Base-by-base conservation (phyloP, 805 yeast species). In the Candida jianshihensis region DNA sequence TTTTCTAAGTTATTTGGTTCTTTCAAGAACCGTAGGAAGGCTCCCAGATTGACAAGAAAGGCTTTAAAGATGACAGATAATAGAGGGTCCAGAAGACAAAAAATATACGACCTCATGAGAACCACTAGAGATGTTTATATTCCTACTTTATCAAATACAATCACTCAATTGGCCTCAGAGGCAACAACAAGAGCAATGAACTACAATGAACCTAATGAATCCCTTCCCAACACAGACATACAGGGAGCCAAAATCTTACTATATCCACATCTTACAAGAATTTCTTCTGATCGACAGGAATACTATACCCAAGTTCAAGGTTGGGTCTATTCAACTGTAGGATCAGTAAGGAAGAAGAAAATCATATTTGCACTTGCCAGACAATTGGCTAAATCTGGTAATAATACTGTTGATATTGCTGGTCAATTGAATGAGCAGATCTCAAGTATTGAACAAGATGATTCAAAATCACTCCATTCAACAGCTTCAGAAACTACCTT, bases 261-360 rank as follows among this genome's bases (percentile, higher is more conserved):
- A 27, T 78, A 73, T 46, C 81, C 81, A 17, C 69, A 79, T 4
- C 80, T 69, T 54, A 66, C 78, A 0, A 58, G 73, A 6, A 39
- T 44, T 10, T 43, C 49, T 12, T 49, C 42, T 15, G 54, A 49
- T 10, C 56, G 53, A 13, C 50, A 50, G 7, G 66, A 63, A 35
- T 75, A 64, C 43, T 71, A 71, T 27, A 72, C 81, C 2, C 75
- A 76, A 25, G 74, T 89, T 3, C 68, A 84, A 30, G 96, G 96
- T 6, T 75, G 83, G 71, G 68, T 75, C 10, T 70, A 51, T 36
- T 67, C 83, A 29, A 86, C 88, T 0, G 94, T 94, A 1, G 63
- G 71, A 8, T 71, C 77, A 66, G 71, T 73, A 21, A 65, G 94
- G 29, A 86, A 81, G 50, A 86, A 87, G 56, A 63, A 79, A 39